Base-by-base conservation (phyloP, 2,329 filamentous ascomycete species). In the Pseudocercospora musae region DNA sequence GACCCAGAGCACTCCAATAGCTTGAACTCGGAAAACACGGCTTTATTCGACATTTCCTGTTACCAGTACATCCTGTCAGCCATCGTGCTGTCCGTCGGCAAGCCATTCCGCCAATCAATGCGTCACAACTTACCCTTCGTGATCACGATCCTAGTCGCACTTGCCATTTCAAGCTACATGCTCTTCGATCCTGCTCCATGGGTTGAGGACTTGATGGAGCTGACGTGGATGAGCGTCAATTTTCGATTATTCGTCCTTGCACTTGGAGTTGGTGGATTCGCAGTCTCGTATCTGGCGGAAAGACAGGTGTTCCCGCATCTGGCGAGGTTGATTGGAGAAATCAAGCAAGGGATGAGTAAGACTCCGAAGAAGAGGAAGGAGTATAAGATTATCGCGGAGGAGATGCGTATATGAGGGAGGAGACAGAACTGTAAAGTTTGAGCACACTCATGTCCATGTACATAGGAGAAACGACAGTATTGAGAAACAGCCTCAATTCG, bases 41-140 rank as follows among this genome's bases (percentile, higher is more conserved):
- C 90, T 0, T 80, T 99, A 1, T 99, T 99, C 79, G 79, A 98
- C 29, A 82, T 93, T 4, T 96, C 90, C 1, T 97, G 92, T 75
- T 98, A 93, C 72, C 93, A 98, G 75, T 99, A 99, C 76, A 96
- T 96, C 40, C 82, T 97, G 21, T 90, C 92, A 0, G 95, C 91
- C 3, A 84, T 98, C 42, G 89, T 98, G 0, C 82, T 99, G 29
- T 96, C 90, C 70, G 91, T 95, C n/a, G 96, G 95, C 0, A 87
- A 86, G 33, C 95, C 95, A 0, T 99, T 96, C 79, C 84, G 95
- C 58, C 90, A 95, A 70, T 85, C 86, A 15, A 91, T 92, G 80
- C 81, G 81, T 18, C 84, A 89, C 62, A 99, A 99, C 73, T 85
- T 90, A 73, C 95, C 94, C 0, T 97, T 97, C 72, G 86, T 96